A percentile compares a stretch with the other conserved stretches of the same genome.
phyloP scores from a whole-genome alignment of 2,329 filamentous ascomycete genomes.

The Dothidotthia symphoricarpi region DNA sequence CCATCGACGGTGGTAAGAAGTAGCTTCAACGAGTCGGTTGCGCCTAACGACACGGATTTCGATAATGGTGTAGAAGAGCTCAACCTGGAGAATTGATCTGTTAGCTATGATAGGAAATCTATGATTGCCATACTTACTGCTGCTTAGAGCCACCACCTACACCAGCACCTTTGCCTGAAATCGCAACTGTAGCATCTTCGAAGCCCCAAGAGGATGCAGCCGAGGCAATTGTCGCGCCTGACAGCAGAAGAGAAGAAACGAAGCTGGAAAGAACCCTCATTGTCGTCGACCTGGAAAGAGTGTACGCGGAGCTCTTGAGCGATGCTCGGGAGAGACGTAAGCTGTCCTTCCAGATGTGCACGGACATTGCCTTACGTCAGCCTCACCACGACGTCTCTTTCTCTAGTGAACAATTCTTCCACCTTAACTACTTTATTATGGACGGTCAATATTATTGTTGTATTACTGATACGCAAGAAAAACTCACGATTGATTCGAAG shows the following conservation, averaged over 20 bases:
- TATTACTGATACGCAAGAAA: too few relatives aligned
- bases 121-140: conserved; percentile 54
- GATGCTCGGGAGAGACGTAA: conserved; percentile 15
- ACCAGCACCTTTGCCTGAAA: conserved; percentile 60
- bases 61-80: conserved; percentile 57
- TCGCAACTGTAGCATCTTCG: conserved; percentile 66
- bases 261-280: conserved; percentile 47
- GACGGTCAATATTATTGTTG: too few relatives aligned
- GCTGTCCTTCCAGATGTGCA: conserved; percentile 18
- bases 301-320: conserved; percentile 27
- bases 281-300: conserved; percentile 24
- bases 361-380: not conserved
- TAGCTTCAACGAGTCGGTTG: conserved; percentile 75
- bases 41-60: conserved; percentile 63
- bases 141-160: conserved; percentile 57
- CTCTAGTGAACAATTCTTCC: too few relatives aligned
- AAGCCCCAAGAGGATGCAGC: conserved; percentile 68
- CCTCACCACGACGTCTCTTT: too few relatives aligned
- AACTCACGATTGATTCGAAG: too few relatives aligned
- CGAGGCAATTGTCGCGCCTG: conserved; percentile 43
- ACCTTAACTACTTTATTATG: too few relatives aligned
- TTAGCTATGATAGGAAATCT: conserved; percentile 8
- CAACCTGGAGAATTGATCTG: conserved; percentile 35
- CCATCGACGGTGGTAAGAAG: conserved; percentile 77
- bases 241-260: conserved; percentile 44